phyloP scores from a whole-genome alignment of 495 filamentous ascomycete genomes.

The Physcia stellaris region DNA sequence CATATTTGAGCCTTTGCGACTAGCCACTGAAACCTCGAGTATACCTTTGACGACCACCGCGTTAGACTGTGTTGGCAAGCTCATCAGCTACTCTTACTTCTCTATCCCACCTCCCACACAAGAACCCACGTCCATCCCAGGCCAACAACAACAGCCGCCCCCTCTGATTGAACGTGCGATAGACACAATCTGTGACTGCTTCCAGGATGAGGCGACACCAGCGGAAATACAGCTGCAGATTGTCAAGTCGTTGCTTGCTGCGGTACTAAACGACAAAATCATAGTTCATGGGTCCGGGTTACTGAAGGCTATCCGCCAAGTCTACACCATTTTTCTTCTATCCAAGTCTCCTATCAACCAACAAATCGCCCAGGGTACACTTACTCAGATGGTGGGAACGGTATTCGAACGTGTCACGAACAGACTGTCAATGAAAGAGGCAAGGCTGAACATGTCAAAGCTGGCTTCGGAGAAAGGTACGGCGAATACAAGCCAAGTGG shows the following conservation, averaged over 20 bases:
- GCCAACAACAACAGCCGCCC: conserved; percentile 23
- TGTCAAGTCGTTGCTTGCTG: conserved; percentile 88
- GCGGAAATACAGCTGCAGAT: conserved; percentile 93
- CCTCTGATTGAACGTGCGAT: conserved; percentile 94
- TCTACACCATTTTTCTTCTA: conserved; percentile 96
- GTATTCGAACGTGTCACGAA: conserved; percentile 90
- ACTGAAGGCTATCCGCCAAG: conserved; percentile 93
- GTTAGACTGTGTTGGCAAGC: conserved; percentile 94
- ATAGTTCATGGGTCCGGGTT: conserved; percentile 95
- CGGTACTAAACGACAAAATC: conserved; percentile 94
- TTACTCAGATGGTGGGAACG: conserved; percentile 97
- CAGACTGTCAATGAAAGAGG: conserved; percentile 77
- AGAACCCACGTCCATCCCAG: conserved; percentile 8
- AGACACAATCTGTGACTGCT: conserved; percentile 98
- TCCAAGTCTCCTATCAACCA: conserved; percentile 86
- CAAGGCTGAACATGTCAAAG: conserved; percentile 29
- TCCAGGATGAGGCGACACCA: conserved; percentile 85
- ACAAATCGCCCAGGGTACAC: conserved; percentile 87
- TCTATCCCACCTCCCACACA: conserved; percentile 48
- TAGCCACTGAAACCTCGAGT: conserved; percentile 74
- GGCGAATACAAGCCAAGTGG: conserved; percentile 13
- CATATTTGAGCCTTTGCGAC: conserved; percentile 77
- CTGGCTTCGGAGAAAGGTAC: conserved; percentile 26
- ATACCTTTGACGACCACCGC: conserved; percentile 77
- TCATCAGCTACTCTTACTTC: conserved; percentile 97